These are phyloP conservation scores for Moricandia arvensis DNA, from an alignment of 345 rosid species.

Conservation along the genomic window DNA sequence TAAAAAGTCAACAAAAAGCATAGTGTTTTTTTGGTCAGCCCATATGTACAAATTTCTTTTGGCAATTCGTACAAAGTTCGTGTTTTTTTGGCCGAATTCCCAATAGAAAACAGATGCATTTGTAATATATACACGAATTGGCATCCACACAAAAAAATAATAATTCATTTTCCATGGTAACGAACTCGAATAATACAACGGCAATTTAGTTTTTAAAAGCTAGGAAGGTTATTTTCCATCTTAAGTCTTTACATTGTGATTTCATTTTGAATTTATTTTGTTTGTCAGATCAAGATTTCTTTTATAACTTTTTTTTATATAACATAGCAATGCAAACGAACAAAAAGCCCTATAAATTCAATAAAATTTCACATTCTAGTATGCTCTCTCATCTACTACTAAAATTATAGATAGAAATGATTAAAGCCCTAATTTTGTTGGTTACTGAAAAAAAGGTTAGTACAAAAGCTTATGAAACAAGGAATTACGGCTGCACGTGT, in stretches of 20 bases:
- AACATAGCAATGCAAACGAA: background rate
- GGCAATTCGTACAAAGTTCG: too few relatives aligned
- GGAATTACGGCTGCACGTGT: slow-evolving; percentile 28
- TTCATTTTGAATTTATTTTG: background rate
- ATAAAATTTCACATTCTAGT: background rate
- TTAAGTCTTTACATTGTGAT: background rate
- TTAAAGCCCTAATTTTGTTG: background rate
- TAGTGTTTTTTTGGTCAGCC: too few relatives aligned
- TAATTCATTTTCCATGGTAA: background rate
- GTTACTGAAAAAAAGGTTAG: background rate
- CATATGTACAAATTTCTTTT: too few relatives aligned
- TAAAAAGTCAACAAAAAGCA: too few relatives aligned
- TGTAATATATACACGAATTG: background rate
- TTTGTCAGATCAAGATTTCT: background rate
- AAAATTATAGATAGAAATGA: background rate
- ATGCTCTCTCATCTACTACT: background rate
- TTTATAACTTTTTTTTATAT: background rate
- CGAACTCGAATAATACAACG: background rate
- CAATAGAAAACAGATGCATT: background rate
- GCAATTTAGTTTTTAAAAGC: background rate
- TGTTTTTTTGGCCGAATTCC: too few relatives aligned
- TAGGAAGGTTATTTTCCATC: background rate
- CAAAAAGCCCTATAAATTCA: background rate
- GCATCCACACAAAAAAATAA: background rate
- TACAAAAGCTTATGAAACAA: background rate